Conservation (phyloP, 164 flowering plant genomes). For the Litsea cubeba region DNA sequence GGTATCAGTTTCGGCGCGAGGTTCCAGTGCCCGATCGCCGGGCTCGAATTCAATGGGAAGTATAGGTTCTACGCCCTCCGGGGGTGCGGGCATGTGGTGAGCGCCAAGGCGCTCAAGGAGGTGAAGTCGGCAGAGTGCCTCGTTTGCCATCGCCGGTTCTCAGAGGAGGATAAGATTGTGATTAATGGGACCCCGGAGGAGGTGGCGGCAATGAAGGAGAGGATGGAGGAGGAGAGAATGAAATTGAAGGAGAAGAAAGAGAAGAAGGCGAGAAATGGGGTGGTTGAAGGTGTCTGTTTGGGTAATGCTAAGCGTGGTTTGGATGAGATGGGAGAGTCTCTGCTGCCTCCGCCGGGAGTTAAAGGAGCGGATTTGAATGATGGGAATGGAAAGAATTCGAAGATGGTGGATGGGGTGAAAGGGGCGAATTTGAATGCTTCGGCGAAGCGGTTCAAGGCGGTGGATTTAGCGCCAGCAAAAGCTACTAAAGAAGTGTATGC, state of each 20-base stretch:
- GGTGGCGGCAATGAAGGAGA: slow-evolving; percentile 63
- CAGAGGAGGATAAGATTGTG: slow-evolving; percentile 73
- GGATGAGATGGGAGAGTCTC: slow-evolving; percentile 24
- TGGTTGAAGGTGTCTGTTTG: slow-evolving; percentile 17
- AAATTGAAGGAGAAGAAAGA: slow-evolving; percentile 55
- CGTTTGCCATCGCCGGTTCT: slow-evolving; percentile 65
- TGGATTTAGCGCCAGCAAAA: slow-evolving; percentile 52
- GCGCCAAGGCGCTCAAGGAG: slow-evolving; percentile 90
- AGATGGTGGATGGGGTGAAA: slow-evolving; percentile 23
- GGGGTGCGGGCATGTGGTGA: slow-evolving; percentile 93
- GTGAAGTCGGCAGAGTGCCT: slow-evolving; percentile 67
- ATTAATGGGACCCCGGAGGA: slow-evolving; percentile 84
- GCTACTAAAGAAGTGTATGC: slow-evolving; percentile 84
- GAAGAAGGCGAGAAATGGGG: slow-evolving; percentile 52
- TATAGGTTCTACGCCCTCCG: slow-evolving; percentile 65
- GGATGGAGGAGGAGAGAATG: slow-evolving; percentile 58
- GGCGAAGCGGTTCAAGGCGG: slow-evolving; percentile 59
- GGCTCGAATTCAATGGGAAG: slow-evolving; percentile 83
- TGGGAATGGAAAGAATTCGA: slow-evolving; percentile 30
- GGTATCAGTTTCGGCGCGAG: slow-evolving; percentile 19
- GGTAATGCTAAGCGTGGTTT: slow-evolving; percentile 39
- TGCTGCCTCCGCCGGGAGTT: background rate
- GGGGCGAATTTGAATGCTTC: slow-evolving; percentile 16
- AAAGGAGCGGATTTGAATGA: background rate
- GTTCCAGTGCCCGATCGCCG: slow-evolving; percentile 89